Evolutionary conservation across 306 rosid species (phyloP), one percentile per base, ranked within the genome.

Genomic region (Rubus parviflorus): DNA sequence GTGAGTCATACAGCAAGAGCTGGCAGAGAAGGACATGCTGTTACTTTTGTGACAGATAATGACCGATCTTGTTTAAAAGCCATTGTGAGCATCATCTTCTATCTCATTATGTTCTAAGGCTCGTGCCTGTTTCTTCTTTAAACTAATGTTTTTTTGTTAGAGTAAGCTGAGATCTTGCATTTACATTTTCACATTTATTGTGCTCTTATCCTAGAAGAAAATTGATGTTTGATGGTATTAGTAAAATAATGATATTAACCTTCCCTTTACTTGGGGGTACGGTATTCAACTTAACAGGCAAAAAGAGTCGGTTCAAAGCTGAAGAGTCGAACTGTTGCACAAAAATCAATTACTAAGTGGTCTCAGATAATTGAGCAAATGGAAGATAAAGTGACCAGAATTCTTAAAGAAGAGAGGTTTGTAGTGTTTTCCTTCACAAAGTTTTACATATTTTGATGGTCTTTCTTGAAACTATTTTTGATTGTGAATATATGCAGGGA

Each of bases 1-100:
- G 97, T 94, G 60, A 97, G 98, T 60, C 98, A 96, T 66, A 92
- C 98, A 17, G 98, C 98, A 82, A 94, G 97, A 83, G 97, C 96
- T 75, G 97, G 98, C 45, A 85, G 96, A 85, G 92, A 86, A 76
- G 98, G 97, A 77, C 86, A 84, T 82, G 98, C 98, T 68, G 93
- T 94, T 56, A 94, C 98, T 19, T 89, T 94, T 77, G 91, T 94
- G 83, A 86, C 92, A 10, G 98, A 94, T 79, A 86, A 83, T 77
- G 97, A 92, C 69, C 83, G 97, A 23, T 89, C 98, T 37, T 96
- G 90, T 81, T 72, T 94, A 72, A 94, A 94, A 86, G 86, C 91
- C 64, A 92, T 92, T 80, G 98, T 94, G 82, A 94, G 98, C 79
- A 83, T 81, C 79, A 52, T 77, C 63, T 25, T 25, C 30, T 25